Evolutionary conservation across 805 yeast genomes (phyloP).

Genomic region (Metschnikowia anglica): DNA sequence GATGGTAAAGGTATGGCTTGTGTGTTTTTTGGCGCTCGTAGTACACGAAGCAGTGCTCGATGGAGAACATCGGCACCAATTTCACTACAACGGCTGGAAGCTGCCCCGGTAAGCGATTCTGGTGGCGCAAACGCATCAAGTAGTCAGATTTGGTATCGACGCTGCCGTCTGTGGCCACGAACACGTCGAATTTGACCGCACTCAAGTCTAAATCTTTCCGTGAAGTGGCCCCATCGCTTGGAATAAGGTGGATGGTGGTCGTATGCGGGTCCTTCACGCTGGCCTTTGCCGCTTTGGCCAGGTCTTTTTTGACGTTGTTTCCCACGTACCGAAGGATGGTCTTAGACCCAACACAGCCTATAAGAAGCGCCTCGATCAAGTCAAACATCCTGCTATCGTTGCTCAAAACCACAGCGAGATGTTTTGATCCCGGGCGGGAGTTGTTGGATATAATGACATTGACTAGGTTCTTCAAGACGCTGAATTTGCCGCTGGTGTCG

Average conservation of each 20-base stretch:
- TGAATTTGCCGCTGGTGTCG: slow-evolving; percentile 83
- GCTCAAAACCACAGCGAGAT: slow-evolving; percentile 69
- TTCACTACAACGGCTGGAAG: slow-evolving; percentile 56
- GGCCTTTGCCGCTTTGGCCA: slow-evolving; percentile 22
- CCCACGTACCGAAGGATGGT: slow-evolving; percentile 63
- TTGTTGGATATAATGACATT: slow-evolving; percentile 46
- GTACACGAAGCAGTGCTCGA: slow-evolving; percentile 72
- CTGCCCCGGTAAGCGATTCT: slow-evolving; percentile 26
- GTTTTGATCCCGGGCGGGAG: slow-evolving; percentile 33
- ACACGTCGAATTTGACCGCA: slow-evolving; percentile 49
- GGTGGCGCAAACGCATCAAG: slow-evolving; percentile 28
- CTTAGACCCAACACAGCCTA: slow-evolving; percentile 52
- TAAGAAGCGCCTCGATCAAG: slow-evolving; percentile 64
- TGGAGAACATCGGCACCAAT: slow-evolving; percentile 72
- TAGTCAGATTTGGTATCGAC: slow-evolving; percentile 44
- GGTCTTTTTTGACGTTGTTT: slow-evolving; percentile 52
- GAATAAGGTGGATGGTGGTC: slow-evolving; percentile 43
- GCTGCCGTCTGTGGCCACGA: slow-evolving; percentile 64
- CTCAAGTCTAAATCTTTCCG: slow-evolving; percentile 23
- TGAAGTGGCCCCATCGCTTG: slow-evolving; percentile 33
- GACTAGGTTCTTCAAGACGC: slow-evolving; percentile 62
- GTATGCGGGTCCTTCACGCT: slow-evolving; percentile 17
- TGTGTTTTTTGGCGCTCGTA: slow-evolving; percentile 32
- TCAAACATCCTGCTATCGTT: slow-evolving; percentile 67
- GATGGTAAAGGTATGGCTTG: slow-evolving; percentile 53